phyloP scores from a whole-genome alignment of 2,329 filamentous ascomycete species.

The Sclerotinia glacialis region DNA sequence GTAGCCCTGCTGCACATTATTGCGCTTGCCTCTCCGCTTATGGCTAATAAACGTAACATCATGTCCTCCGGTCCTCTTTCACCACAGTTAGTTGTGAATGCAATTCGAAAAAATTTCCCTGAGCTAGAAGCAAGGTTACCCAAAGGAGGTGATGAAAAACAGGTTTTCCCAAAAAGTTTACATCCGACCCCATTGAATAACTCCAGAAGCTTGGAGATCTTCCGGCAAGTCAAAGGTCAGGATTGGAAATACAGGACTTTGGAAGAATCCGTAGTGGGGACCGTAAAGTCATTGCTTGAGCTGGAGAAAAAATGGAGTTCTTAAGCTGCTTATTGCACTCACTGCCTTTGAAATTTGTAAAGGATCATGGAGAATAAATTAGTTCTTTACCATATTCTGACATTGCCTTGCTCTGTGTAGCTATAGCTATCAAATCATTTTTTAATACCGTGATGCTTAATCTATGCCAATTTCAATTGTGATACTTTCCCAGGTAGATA shows the following conservation, averaged over 20 bases:
- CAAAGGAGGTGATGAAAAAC: slow-evolving; percentile 42
- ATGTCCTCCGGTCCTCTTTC: slow-evolving; percentile 53
- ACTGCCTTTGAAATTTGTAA: not conserved
- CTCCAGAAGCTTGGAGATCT: slow-evolving; percentile 26
- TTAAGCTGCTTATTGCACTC: not conserved
- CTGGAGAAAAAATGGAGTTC: slow-evolving; percentile 30
- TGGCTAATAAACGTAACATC: slow-evolving; percentile 60
- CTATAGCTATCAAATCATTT: not conserved
- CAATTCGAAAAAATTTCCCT: slow-evolving; percentile 53
- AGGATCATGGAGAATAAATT: not conserved
- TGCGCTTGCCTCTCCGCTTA: slow-evolving; percentile 53
- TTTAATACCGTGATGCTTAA: not conserved
- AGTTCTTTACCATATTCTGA: not conserved
- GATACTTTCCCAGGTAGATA: not conserved
- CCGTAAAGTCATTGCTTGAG: slow-evolving; percentile 34
- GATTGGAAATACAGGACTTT: slow-evolving; percentile 34
- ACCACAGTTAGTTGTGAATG: slow-evolving; percentile 55
- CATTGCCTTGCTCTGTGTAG: not conserved
- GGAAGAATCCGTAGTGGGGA: slow-evolving; percentile 35
- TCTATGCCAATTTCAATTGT: not conserved
- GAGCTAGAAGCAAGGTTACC: slow-evolving; percentile 47
- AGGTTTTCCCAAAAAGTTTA: slow-evolving; percentile 31
- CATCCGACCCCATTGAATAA: slow-evolving; percentile 33
- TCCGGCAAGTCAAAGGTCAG: slow-evolving; percentile 12
- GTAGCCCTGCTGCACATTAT: slow-evolving; percentile 60